Evolutionary conservation across 257 asterid genomes (phyloP).

Genomic region (Petunia secreta): DNA sequence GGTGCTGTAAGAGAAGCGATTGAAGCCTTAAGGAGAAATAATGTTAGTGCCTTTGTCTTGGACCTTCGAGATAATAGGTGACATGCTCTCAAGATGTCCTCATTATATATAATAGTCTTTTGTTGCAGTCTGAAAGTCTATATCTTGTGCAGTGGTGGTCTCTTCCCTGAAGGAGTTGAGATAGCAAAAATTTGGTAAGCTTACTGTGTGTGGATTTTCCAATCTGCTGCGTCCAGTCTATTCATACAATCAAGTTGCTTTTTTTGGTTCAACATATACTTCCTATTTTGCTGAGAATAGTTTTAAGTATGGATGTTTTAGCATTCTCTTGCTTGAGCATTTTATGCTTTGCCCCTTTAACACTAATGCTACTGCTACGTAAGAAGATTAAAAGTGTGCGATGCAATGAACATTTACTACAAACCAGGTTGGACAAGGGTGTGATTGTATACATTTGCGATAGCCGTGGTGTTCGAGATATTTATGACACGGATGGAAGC

Average conservation of each 20-base stretch:
- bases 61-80: conserved; percentile 98
- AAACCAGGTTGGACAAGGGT: conserved; percentile 92
- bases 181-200: conserved; percentile 98
- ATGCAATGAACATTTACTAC: conserved; percentile 23
- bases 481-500: conserved; percentile 96
- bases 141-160: conserved; percentile 82
- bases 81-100: conserved; percentile 38
- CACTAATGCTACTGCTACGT: neutral
- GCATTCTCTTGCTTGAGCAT: neutral
- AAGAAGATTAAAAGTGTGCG: conserved; percentile 8
- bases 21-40: conserved; percentile 71
- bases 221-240: conserved; percentile 14
- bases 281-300: no score
- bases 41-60: conserved; percentile 81
- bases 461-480: conserved; percentile 94
- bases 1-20: conserved; percentile 95
- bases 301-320: no score
- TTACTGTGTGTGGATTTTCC: conserved; percentile 19
- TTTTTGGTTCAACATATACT: neutral
- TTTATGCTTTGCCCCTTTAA: neutral
- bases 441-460: conserved; percentile 95
- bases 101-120: neutral
- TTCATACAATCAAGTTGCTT: conserved; percentile 4
- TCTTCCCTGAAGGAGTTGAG: conserved; percentile 99
- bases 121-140: conserved; percentile 37